Conservation (phyloP, 176 grass and related monocot species). For the Carex scoparia region DNA sequence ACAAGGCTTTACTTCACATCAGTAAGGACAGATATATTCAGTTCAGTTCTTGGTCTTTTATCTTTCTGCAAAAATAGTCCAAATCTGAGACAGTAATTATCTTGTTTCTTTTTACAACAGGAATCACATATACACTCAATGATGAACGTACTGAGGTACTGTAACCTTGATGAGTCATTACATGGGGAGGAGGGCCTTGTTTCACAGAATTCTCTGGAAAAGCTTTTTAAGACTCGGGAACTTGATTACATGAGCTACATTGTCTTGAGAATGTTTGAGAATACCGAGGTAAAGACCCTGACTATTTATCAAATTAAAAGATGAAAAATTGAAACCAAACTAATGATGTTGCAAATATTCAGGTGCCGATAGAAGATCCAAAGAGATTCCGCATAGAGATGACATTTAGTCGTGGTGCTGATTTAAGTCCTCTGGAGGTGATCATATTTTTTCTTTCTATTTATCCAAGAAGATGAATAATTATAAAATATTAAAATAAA, state of each 20-base stretch:
- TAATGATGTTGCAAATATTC: constrained; percentile 23
- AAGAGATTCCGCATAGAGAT: constrained; percentile 98
- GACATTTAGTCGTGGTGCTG: constrained; percentile 86
- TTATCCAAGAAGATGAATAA: not conserved
- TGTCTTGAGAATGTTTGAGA: constrained; percentile 93
- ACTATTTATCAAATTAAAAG: constrained; percentile 9
- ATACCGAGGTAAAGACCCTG: constrained; percentile 58
- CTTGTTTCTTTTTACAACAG: constrained; percentile 43
- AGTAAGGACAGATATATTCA: constrained; percentile 40
- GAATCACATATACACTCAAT: constrained; percentile 99
- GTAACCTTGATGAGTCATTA: constrained; percentile 76
- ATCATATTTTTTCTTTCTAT: constrained; percentile 23
- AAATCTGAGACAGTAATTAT: constrained; percentile 16
- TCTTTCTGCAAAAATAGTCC: constrained; percentile 4
- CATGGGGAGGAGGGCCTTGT: constrained; percentile 84
- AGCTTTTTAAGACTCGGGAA: constrained; percentile 65
- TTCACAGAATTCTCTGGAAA: constrained; percentile 49
- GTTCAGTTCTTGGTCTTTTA: constrained; percentile 25
- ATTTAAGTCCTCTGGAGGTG: constrained; percentile 87
- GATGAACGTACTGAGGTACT: constrained; percentile 89
- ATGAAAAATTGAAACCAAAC: constrained; percentile 13
- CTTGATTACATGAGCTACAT: constrained; percentile 99
- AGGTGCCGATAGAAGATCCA: constrained; percentile 85
- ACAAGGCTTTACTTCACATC: constrained; percentile 99
- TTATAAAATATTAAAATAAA: not conserved